A percentile compares a stretch with the other conserved stretches of the same genome.
Evolutionary conservation across 345 rosid genomes (phyloP).

Genomic region (Eutrema yunnanense): DNA sequence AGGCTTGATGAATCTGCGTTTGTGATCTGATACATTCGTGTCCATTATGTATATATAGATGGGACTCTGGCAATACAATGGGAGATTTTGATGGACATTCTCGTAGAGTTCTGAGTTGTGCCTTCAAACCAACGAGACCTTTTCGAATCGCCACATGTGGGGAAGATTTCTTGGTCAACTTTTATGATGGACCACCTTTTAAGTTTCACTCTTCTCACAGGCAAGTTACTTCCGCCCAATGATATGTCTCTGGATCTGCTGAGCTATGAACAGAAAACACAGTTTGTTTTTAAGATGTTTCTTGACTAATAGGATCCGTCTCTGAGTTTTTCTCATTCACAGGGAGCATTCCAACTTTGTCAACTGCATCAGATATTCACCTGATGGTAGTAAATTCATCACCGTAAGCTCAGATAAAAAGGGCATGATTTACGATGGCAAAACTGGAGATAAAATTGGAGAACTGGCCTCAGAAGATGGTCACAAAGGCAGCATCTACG

Average conservation of each 20-base stretch:
- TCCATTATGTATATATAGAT: slow-evolving; percentile 39
- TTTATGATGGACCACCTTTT: slow-evolving; percentile 94
- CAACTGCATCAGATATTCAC: slow-evolving; percentile 86
- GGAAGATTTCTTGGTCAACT: slow-evolving; percentile 88
- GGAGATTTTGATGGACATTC: slow-evolving; percentile 99
- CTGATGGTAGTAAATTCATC: slow-evolving; percentile 87
- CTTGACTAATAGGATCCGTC: slow-evolving; percentile 1
- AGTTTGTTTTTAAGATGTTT: neutral
- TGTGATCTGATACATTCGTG: neutral
- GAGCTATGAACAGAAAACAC: neutral
- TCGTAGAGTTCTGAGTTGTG: slow-evolving; percentile 77
- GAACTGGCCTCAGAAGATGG: slow-evolving; percentile 68
- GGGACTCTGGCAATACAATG: slow-evolving; percentile 92
- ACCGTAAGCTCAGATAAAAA: slow-evolving; percentile 90
- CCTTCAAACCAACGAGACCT: slow-evolving; percentile 88
- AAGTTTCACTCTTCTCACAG: slow-evolving; percentile 89
- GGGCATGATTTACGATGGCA: slow-evolving; percentile 74
- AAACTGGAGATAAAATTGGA: slow-evolving; percentile 69
- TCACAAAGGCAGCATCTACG: slow-evolving; percentile 87
- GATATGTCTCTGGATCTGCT: neutral
- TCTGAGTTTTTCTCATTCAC: slow-evolving; percentile 13
- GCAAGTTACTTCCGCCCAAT: slow-evolving; percentile 22
- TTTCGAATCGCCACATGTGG: slow-evolving; percentile 88
- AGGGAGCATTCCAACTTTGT: slow-evolving; percentile 92
- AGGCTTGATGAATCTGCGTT: neutral